A percentile compares a stretch with the other conserved stretches of the same genome.
These are phyloP conservation scores for Nymphaea colorata DNA, from an alignment of 164 flowering plant genomes.

Conservation along the genomic window DNA sequence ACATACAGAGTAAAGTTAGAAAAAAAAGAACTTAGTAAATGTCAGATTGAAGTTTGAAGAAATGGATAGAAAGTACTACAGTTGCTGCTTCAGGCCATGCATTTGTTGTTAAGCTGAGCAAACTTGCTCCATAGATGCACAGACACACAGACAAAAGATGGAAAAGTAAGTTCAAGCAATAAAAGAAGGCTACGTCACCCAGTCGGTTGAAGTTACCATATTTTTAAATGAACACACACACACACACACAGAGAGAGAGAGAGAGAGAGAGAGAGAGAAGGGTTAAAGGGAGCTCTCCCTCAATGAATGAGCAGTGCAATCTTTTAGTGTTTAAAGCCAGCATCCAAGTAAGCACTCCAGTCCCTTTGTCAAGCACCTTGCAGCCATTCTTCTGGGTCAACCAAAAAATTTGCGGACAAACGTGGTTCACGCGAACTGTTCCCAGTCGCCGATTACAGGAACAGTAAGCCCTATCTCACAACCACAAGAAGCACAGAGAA, in stretches of 20 bases:
- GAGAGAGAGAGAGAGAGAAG: too few relatives aligned
- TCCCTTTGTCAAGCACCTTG: neutral
- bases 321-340: neutral
- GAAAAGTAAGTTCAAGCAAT: too few relatives aligned
- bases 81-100: too few relatives aligned
- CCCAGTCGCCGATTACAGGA: neutral
- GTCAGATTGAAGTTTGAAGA: too few relatives aligned
- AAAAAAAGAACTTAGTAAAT: too few relatives aligned
- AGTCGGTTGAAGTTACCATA: too few relatives aligned
- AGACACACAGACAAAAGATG: too few relatives aligned
- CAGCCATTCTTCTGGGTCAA: neutral
- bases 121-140: too few relatives aligned
- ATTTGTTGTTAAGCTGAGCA: too few relatives aligned
- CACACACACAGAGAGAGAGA: neutral
- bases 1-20: too few relatives aligned
- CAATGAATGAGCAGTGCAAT: neutral
- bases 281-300: neutral
- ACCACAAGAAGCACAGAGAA: neutral
- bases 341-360: neutral
- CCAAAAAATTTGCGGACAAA: neutral
- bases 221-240: neutral
- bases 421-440: neutral
- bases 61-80: too few relatives aligned
- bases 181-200: too few relatives aligned
- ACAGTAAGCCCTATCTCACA: neutral